Evolutionary conservation across 2,329 filamentous ascomycete genomes (phyloP).

Genomic region (Dactylellina leptospora): DNA sequence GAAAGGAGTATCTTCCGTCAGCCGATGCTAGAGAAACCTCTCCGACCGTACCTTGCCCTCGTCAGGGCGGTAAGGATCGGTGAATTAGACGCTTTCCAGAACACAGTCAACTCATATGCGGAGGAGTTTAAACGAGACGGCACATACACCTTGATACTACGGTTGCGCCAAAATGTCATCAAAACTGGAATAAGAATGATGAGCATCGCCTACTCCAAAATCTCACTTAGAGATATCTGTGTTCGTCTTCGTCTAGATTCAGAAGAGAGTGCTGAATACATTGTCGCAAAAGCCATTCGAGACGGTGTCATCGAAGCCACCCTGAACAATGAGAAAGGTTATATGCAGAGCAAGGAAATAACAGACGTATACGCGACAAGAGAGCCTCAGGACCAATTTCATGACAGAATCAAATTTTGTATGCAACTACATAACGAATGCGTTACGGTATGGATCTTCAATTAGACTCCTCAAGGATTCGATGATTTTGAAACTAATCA

Average conservation of each 20-base stretch:
- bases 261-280: constrained; percentile 98
- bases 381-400: constrained; percentile 96
- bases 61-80: constrained; percentile 97
- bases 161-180: constrained; percentile 97
- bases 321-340: constrained; percentile 90
- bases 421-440: constrained; percentile 94
- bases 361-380: constrained; percentile 95
- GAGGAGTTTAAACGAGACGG: constrained; percentile 90
- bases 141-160: constrained; percentile 93
- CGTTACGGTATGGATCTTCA: constrained; percentile 76
- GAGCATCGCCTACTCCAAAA: constrained; percentile 96
- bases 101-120: constrained; percentile 80
- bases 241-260: constrained; percentile 91
- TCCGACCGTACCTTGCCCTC: constrained; percentile 91
- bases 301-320: constrained; percentile 97
- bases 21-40: constrained; percentile 81
- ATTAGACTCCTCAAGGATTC: neutral
- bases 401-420: constrained; percentile 93
- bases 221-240: constrained; percentile 96
- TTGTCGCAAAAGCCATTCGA: constrained; percentile 96
- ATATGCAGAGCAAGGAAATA: constrained; percentile 98
- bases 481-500: too few relatives aligned
- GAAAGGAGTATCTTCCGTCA: constrained; percentile 94
- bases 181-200: constrained; percentile 99
- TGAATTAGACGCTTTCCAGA: constrained; percentile 91